phyloP scores from a whole-genome alignment of 345 rosid genomes.

The Cardamine chenopodiifolia region DNA sequence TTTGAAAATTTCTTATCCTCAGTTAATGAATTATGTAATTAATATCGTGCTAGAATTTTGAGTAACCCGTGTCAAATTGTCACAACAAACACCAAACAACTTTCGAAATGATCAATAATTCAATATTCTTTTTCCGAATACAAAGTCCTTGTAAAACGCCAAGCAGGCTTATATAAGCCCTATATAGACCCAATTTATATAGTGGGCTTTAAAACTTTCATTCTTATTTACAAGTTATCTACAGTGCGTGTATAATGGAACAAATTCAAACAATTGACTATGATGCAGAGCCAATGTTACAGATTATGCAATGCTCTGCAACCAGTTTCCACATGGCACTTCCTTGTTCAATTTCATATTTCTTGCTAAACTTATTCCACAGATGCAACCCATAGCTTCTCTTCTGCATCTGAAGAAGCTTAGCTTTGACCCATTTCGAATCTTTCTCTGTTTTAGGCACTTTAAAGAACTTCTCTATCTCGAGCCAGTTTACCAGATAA shows the following conservation, averaged over 20 bases:
- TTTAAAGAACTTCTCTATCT: slow-evolving; percentile 55
- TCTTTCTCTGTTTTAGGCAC: slow-evolving; percentile 44
- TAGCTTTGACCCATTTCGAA: slow-evolving; percentile 56
- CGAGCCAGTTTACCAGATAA: slow-evolving; percentile 69
- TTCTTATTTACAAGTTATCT: slow-evolving; percentile 12
- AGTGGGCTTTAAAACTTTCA: background rate
- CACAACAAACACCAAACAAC: background rate
- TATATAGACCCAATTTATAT: background rate
- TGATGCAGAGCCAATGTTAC: slow-evolving; percentile 24
- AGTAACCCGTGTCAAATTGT: background rate
- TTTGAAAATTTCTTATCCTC: background rate
- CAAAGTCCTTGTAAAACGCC: background rate
- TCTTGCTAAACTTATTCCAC: slow-evolving; percentile 53
- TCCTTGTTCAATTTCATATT: slow-evolving; percentile 48
- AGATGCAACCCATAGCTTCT: slow-evolving; percentile 66
- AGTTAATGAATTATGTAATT: too few species aligned
- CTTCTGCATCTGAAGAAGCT: slow-evolving; percentile 53
- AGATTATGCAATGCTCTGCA: slow-evolving; percentile 46
- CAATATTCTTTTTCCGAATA: background rate
- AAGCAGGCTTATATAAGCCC: background rate
- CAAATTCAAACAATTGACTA: background rate
- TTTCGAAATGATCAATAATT: background rate
- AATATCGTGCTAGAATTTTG: too few species aligned
- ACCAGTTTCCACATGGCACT: slow-evolving; percentile 49
- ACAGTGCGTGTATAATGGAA: background rate